Evolutionary conservation across 257 asterid species (phyloP), one percentile per base, ranked within the genome.

Genomic region (Solanum pinnatisectum): DNA sequence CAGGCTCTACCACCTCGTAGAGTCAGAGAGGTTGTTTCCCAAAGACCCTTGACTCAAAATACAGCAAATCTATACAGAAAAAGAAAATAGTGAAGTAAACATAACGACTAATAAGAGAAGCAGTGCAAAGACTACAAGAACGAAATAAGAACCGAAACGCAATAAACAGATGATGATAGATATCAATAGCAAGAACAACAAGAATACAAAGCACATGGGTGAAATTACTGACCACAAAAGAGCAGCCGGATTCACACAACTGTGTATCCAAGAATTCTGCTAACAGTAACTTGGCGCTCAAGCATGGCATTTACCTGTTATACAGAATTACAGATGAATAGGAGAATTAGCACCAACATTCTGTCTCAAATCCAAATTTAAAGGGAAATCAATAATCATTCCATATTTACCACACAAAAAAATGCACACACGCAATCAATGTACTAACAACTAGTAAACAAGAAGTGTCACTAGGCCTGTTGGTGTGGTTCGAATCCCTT

Each of bases 181-280:
- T 52, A 52, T 52, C 63, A 52, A 52, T 25, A 36, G 82, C 49
- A 36, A 73, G 44, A 73, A 11, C 25, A 35, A 20, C 12, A 73
- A 73, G 49, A 25, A 73, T 73, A 73, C 30, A 13, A 4, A 14
- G 44, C 49, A 20, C 30, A 36, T 73, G 46, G 82, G 46, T 73
- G 82, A 36, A 52, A 59, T 84, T 22, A 91, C 95, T 60, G 84
- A 95, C 98, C 98, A 90, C 96, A 91, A 88, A 42, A 79, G 95
- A 89, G 85, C 88, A 90, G 86, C 88, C 90, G 70, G 88, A 76
- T 86, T 83, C 95, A 91, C 87, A 87, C 87, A 94, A 72, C 88
- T 90, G 87, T 49, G 94, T 88, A 87, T 96, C 98, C 92, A 94
- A 73, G 88, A 95, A 95, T 56, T 98, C 96, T 84, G 95, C 94